Evolutionary conservation across 2,329 filamentous ascomycete genomes (phyloP), one percentile per base, ranked within the genome.

Genomic region (Trichoderma oligosporum): DNA sequence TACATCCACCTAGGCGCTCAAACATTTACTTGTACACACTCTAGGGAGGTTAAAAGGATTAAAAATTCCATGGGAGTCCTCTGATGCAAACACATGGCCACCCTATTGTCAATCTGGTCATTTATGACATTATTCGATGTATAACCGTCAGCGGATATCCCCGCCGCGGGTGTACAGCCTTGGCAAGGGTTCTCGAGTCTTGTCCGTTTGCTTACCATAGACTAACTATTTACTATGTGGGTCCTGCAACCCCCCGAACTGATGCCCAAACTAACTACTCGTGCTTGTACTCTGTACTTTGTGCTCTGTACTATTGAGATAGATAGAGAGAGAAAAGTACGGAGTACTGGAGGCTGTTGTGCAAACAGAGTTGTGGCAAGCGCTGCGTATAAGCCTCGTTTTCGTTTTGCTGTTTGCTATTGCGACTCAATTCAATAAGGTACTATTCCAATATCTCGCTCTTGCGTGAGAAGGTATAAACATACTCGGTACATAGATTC

Each of bases 31-130:
- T 22, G 20, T 27, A 33, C 20, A 41, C 16, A 46, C 54, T 27
- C 45, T 18, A 18, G 35, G 16, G 27, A 41, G 18, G 42, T n/a
- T 22, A 36, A 31, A 14, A 29, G 36, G 51, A 29, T 33, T n/a
- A n/a, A n/a, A n/a, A 25, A 24, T 38, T 56, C 33, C 39, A 27
- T 31, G 53, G 42, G 31, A 57, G 42, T 18, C 18, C 45, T 57
- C 54, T 38, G 45, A 51, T 57, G 45, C 54, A 51, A 57, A 57
- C 45, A 38, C 54, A 57, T 35, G 29, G 45, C 18, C 45, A 57
- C 20, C 45, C 54, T 33, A 42, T n/a, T n/a, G n/a, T 20, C 31
- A 51, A 57, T 42, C 45, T 57, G 25, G 45, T 57, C 54, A 49
- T 51, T 48, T 57, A 57, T 57, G 54, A 57, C 45, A 42, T 41